phyloP scores from a whole-genome alignment of 2,329 filamentous ascomycete genomes.

The Phaeosphaeria sp. region DNA sequence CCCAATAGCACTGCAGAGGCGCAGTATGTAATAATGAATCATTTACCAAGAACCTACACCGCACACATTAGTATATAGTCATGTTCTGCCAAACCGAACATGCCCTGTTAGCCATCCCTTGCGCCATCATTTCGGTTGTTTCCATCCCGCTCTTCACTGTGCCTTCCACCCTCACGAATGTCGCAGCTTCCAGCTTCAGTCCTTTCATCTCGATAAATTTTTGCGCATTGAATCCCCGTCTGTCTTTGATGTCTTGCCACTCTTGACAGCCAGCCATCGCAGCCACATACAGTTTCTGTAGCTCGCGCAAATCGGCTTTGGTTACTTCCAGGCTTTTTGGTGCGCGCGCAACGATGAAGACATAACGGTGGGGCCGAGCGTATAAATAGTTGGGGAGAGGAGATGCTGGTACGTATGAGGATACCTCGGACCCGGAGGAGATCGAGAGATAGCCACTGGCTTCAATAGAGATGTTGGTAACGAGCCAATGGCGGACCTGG shows the following conservation, averaged over 20 bases:
- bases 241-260: constrained; percentile 30
- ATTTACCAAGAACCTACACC: background rate
- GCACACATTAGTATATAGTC: background rate
- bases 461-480: constrained; percentile 19
- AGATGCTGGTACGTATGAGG: constrained; percentile 25
- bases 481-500: constrained; percentile 32
- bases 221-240: constrained; percentile 28
- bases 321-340: constrained; percentile 14
- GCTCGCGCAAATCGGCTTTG: constrained; percentile 19
- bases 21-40: too few relatives aligned
- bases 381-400: constrained; percentile 31
- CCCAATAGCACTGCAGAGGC: too few relatives aligned
- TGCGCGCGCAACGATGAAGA: constrained; percentile 23
- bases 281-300: constrained; percentile 23
- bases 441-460: constrained; percentile 13
- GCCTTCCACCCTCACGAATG: constrained; percentile 24
- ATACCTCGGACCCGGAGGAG: constrained; percentile 11
- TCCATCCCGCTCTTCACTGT: constrained; percentile 20
- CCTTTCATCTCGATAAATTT: constrained; percentile 26
- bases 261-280: constrained; percentile 23
- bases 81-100: background rate
- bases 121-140: constrained; percentile 22
- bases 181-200: constrained; percentile 22
- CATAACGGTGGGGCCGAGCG: constrained; percentile 25
- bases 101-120: constrained; percentile 26